Conservation (phyloP, 139 green algal species). For the Tetratostichococcus sp. region DNA sequence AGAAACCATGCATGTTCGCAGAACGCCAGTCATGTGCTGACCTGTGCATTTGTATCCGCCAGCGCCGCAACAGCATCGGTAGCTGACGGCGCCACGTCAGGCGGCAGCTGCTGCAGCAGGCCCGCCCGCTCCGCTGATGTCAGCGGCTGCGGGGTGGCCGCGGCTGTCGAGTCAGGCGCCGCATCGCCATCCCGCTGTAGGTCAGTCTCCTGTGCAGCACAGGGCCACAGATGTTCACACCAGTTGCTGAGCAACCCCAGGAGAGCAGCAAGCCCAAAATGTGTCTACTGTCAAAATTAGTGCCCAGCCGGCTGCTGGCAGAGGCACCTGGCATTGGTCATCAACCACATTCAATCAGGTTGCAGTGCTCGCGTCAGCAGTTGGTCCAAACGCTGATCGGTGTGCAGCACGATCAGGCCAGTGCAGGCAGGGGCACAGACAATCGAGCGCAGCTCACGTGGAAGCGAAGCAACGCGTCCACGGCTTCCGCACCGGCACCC, state of each 20-base stretch:
- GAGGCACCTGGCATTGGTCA: no score
- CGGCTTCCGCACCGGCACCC: slow-evolving; percentile 33
- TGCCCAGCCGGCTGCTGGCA: no score
- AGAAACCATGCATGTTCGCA: no score
- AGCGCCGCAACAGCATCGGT: slow-evolving; percentile 24
- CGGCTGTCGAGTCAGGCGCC: background rate
- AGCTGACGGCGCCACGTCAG: slow-evolving; percentile 25
- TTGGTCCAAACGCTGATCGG: no score
- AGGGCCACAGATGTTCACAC: slow-evolving; percentile 14
- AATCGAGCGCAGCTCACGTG: background rate
- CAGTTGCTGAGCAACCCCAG: slow-evolving; percentile 1
- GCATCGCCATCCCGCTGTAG: background rate
- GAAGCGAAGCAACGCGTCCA: slow-evolving; percentile 61
- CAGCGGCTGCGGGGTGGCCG: slow-evolving; percentile 4
- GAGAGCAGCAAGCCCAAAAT: background rate
- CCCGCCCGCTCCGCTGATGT: slow-evolving; percentile 25
- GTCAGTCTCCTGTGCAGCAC: background rate
- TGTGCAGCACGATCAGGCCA: no score
- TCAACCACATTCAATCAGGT: no score
- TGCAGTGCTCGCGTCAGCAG: no score
- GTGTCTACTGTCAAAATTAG: no score
- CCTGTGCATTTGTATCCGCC: slow-evolving; percentile 14
- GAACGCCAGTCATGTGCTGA: no score
- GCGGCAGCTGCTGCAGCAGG: slow-evolving; percentile 25
- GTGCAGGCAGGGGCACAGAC: background rate